These are phyloP conservation scores for Cyberlindnera japonica DNA, from an alignment of 805 yeast species.

Conservation along the genomic window DNA sequence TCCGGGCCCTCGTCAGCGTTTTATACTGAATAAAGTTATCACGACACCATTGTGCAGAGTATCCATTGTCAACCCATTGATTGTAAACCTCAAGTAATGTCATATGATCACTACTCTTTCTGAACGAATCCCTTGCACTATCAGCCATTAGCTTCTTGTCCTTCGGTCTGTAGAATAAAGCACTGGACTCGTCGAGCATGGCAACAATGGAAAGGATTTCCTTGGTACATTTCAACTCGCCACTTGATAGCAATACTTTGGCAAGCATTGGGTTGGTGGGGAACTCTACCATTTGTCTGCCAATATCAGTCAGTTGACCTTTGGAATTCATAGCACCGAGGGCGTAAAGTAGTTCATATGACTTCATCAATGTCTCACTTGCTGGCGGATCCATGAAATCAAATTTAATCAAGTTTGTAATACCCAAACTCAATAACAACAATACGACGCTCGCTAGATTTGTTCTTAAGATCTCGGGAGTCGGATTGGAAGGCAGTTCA, in stretches of 20 bases:
- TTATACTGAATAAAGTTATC: slow-evolving; percentile 80
- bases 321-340: slow-evolving; percentile 80
- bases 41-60: slow-evolving; percentile 75
- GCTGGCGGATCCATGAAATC: slow-evolving; percentile 93
- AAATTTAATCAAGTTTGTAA: slow-evolving; percentile 74
- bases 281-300: slow-evolving; percentile 83
- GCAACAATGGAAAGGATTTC: slow-evolving; percentile 74
- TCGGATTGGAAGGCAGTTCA: slow-evolving; percentile 75
- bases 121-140: slow-evolving; percentile 53
- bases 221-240: slow-evolving; percentile 53
- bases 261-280: slow-evolving; percentile 92
- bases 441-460: slow-evolving; percentile 76
- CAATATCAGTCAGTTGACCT: slow-evolving; percentile 75
- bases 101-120: slow-evolving; percentile 66
- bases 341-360: slow-evolving; percentile 79
- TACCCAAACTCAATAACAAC: slow-evolving; percentile 76
- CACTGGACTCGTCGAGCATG: slow-evolving; percentile 77
- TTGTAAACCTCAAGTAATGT: slow-evolving; percentile 69
- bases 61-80: slow-evolving; percentile 70
- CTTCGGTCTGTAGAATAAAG: slow-evolving; percentile 67
- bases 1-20: slow-evolving; percentile 62
- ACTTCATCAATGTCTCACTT: slow-evolving; percentile 62
- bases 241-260: slow-evolving; percentile 65
- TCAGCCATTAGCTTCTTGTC: slow-evolving; percentile 66
- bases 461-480: slow-evolving; percentile 89